Base-by-base conservation (phyloP, 2,329 filamentous ascomycete species). In the Diplodia sapinea region DNA sequence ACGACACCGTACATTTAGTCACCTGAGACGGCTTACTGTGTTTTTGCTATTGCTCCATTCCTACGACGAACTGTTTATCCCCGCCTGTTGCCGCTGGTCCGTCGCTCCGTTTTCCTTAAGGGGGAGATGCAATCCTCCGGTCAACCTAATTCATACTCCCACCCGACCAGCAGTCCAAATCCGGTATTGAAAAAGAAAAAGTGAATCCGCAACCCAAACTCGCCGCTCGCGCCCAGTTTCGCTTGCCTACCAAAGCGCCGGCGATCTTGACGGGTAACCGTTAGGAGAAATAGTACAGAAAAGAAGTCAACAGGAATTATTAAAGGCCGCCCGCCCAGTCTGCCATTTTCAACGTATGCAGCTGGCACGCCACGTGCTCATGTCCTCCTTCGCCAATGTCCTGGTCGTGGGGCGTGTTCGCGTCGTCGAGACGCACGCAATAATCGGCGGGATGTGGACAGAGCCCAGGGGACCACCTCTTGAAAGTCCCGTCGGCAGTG, bases 271-370 rank as follows among this genome's bases (percentile, higher is more conserved):
- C 33, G 47, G 59, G 47, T 51, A 63, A 40, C 59, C 59, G 38
- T 15, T 63, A 51, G 59, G 59, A 63, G 59, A 63, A 63, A 63
- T 63, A 63, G 43, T 63, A 63, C 59, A 63, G 47, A 63, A 63
- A 51, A 63, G 59, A 63, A 63, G 59, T 43, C 59, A 63, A 63
- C 59, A 63, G 43, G 40, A 23, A 49, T n/a, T 31, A 51, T 51
- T 63, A 51, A 51, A 38, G 59, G 47, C 31, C 31, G 59, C 47
- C 23, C 50, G 59, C 59, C 31, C 31, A 63, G 29, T 47, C 59
- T 63, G 50, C 23, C 59, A 40, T 31, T 63, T 51, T 63, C n/a
- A 2, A 20, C 20, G 43, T 63, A 26, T 38, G 59, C 59, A 63
- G 47, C 59, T 38, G 26, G 47, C 31, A 26, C 47, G 59, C 47